These are phyloP conservation scores for Metarhizium guizhouense DNA, from an alignment of 2,329 filamentous ascomycete species.

Conservation along the genomic window DNA sequence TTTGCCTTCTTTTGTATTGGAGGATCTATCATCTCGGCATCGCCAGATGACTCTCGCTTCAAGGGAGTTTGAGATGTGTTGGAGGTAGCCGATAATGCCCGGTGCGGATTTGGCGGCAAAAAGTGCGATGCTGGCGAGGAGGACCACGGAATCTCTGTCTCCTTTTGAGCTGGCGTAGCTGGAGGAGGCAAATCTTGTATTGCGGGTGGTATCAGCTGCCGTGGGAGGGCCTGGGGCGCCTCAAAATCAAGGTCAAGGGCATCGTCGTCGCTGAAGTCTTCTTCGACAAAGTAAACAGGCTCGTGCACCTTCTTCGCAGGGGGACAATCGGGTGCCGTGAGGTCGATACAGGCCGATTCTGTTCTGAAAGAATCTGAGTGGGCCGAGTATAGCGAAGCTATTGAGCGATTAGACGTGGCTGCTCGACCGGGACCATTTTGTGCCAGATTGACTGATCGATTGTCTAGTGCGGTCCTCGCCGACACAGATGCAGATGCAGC, in stretches of 20 bases:
- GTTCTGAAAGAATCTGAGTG: conserved; percentile 38
- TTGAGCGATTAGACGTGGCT: conserved; percentile 2
- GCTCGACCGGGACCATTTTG: conserved; percentile 11
- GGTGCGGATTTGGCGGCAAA: conserved; percentile 23
- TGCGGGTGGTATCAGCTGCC: conserved; percentile 17
- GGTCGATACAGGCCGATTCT: conserved; percentile 22
- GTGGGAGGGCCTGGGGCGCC: conserved; percentile 43
- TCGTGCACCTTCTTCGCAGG: conserved; percentile 18
- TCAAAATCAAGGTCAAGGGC: conserved; percentile 64
- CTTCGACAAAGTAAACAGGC: conserved; percentile 57
- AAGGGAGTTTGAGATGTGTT: conserved; percentile 15
- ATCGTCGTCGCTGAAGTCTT: conserved; percentile 81
- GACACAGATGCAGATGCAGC: conserved; percentile 21
- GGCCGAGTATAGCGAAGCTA: conserved; percentile 27
- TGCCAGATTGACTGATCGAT: conserved; percentile 24
- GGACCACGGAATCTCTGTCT: conserved; percentile 58
- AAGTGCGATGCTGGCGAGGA: conserved; percentile 49
- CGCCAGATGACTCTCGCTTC: conserved; percentile 35
- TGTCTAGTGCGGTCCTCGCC: conserved; percentile 27
- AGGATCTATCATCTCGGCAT: conserved; percentile 15
- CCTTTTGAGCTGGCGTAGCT: conserved; percentile 18
- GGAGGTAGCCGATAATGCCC: conserved; percentile 9
- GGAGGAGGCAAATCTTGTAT: conserved; percentile 19
- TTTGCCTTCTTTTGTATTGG: conserved; percentile 36
- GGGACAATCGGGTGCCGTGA: conserved; percentile 19